Base-by-base conservation (phyloP, 177 flowering plant genomes). In the Vitis hybrid region DNA sequence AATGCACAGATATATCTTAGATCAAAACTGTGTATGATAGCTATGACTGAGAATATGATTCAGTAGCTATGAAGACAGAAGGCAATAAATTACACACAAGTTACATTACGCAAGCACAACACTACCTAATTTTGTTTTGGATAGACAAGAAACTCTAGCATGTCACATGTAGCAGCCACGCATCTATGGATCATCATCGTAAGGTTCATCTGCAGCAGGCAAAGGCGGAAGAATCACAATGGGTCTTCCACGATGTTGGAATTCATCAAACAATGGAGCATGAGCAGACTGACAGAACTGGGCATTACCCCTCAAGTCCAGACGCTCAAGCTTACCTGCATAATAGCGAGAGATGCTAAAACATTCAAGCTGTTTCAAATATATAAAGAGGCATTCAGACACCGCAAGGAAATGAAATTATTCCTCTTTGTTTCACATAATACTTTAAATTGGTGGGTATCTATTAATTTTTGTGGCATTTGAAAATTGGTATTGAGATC, bases 271-370 rank as follows among this genome's bases (percentile, higher is more conserved):
- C 66, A 71, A 55, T 11, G 86, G 74, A 50, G 17, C 67, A 65
- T 72, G 67, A 70, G 67, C 55, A 10, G 83, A 66, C 50, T 71
- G 74, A 58, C 50, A 65, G 30, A 74, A 80, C 68, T 65, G 69
- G 14, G 11, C n/a, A 62, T 87, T 87, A 63, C 90, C 95, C 13
- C 80, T 85, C 73, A 90, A 74, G 79, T 90, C 93, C 72, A 90
- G n/a, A 61, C 52, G 72, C 85, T 81, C 60, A 51, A 90, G 75
- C 54, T 81, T 79, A 66, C 90, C 95, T 90, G 76, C 54, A 68
- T 9, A 17, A 59, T 18, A 51, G 15, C 23, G 26, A 10, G 45
- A 63, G 10, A 61, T 32, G 4, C 48, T 65, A 56, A 62, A n/a
- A 64, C 48, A n/a, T 60, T 30, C 66, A 18, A 17, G 17, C 66